Base-by-base conservation (phyloP, 257 asterid genomes). In the Scutellaria baicalensis region DNA sequence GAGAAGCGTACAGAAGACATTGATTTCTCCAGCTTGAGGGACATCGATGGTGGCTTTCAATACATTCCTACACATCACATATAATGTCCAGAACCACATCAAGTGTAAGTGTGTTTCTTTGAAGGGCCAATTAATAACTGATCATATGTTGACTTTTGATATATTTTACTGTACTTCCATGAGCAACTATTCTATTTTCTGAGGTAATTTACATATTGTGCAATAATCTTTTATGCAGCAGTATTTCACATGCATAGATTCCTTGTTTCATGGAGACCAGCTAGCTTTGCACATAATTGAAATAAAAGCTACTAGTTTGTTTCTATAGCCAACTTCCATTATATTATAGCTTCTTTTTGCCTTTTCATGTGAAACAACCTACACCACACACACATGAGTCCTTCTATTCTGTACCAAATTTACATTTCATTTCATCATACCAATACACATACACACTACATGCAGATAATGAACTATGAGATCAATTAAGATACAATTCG, bases 1-100 rank as follows among this genome's bases (percentile, higher is more conserved):
- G 8, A 93, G 84, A 18, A 78, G 96, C 0, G 99, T 93, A 79
- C 96, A 93, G 78, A 81, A 86, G 68, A 93, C 75, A 59, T 91
- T 84, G 69, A 93, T 51, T 45, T 93, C 99, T 10, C 99, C 99
- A 0, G 74, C 82, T 65, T 78, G 64, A 48, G 99, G 97, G 16
- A 91, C 96, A 76, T 89, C 97, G 54, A 93, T 89, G 59, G 97
- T 91, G 75, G 97, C 99, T 79, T 91, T 91, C 20, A 93, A 72
- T 18, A 93, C 96, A 75, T 91, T 93, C 88, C 99, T 93, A 88
- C 86, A 88, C 86, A 84, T 14, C 50, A 23, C 1, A 36, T 7
- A 59, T 14, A 5, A 59, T 35, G 11, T 57, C 14, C 43, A 33
- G 16, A 57, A 57, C 20, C 33, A 2, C 21, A 57, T 31, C 12